These are phyloP conservation scores for Geotrichum reessii DNA, from an alignment of 1,139 yeast genomes.

Conservation along the genomic window DNA sequence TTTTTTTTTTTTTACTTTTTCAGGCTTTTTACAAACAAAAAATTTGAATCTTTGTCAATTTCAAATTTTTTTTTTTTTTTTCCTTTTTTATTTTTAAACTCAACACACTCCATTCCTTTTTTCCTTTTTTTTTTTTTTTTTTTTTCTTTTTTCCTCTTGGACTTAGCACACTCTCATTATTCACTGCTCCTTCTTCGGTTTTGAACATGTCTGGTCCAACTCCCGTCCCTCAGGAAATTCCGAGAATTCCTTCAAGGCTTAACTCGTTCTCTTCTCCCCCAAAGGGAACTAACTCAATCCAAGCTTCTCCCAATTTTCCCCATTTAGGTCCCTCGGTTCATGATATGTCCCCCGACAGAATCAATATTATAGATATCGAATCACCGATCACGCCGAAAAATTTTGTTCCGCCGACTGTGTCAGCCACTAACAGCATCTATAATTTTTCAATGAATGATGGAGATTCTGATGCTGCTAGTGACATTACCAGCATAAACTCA, in stretches of 20 bases:
- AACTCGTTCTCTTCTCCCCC: constrained; percentile 2
- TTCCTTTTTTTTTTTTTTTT: background rate
- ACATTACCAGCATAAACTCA: background rate
- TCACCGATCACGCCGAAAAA: constrained; percentile 10
- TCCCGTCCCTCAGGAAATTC: constrained; percentile 18
- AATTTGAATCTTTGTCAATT: constrained; percentile 27
- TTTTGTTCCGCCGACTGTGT: constrained; percentile 16
- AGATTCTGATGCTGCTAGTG: background rate
- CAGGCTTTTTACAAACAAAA: constrained; percentile 39
- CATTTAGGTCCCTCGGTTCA: constrained; percentile 17
- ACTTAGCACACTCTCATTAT: background rate
- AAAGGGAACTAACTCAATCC: constrained; percentile 4
- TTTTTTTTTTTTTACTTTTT: background rate
- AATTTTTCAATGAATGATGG: background rate
- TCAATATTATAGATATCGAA: constrained; percentile 13
- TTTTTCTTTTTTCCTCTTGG: background rate
- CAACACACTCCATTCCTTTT: background rate
- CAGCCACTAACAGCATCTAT: background rate
- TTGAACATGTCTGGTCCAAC: constrained; percentile 9
- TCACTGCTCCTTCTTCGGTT: background rate
- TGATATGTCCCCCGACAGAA: constrained; percentile 18
- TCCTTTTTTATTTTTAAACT: background rate
- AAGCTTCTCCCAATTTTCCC: constrained; percentile 16
- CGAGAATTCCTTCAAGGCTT: constrained; percentile 18
- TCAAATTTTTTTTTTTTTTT: background rate